Base-by-base conservation (phyloP, 2,329 filamentous ascomycete genomes). In the Calonectria honghensis region DNA sequence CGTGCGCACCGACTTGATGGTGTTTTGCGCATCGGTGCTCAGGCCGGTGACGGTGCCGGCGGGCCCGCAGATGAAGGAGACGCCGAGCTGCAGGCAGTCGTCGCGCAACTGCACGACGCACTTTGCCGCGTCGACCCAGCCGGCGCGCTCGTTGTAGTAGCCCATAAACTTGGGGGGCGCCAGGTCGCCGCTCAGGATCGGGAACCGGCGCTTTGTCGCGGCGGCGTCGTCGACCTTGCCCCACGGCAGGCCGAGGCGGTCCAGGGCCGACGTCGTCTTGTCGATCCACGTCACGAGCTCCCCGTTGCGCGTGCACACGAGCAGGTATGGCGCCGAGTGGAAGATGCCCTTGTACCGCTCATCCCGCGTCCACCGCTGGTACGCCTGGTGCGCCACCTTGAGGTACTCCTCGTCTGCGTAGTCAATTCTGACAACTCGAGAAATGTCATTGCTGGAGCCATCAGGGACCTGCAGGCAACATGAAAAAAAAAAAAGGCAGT, bases 381-480 rank as follows among this genome's bases (percentile, higher is more conserved):
- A 79, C 1, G 77, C 77, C 14, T 79, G 75, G 13, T 73, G 70
- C 7, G 90, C 92, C 29, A 94, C 88, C 32, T 85, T 83, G 7
- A 91, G 88, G 81, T 94, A 95, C 18, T 89, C 87, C 0, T 88
- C 83, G 75, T 92, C 89, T 20, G 91, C 90, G 77, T 95, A 95
- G 85, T 95, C 93, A 66, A 82, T 78, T 5, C 85, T 81, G 51
- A 85, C 81, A 39, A 85, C 80, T 37, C 84, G 82, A 7, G 84
- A 85, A 16, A 83, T 81, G 75, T 86, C 84, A 57, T 82, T 81
- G 68, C 83, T 84, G 54, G 83, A 82, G 27, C 81, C 82, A 45
- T 85, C 82, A 0, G 80, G 78, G 10, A 84, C 81, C 78, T 79
- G 24, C 3, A 41, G 16, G 20, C 6, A 14, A 16, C 18, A 16